Percentiles rank a stretch among this genome's conserved stretches.
Conservation (phyloP, 2,329 filamentous ascomycete species). For the Ophiostoma sp. region DNA sequence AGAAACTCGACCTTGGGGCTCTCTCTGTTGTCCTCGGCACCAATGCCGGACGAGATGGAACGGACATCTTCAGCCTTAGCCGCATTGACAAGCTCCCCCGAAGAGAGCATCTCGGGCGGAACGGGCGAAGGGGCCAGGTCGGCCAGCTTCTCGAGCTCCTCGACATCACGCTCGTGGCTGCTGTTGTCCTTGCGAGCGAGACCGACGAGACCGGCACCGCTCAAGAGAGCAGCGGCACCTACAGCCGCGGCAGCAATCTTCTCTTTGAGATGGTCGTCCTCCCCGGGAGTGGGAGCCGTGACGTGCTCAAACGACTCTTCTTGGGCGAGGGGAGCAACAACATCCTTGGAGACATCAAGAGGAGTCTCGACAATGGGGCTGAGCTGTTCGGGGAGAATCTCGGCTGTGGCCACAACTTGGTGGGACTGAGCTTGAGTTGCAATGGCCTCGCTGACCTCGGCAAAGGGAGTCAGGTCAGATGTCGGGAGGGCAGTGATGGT, state of each 20-base stretch:
- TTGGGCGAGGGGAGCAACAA: background rate
- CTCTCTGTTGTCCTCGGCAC: background rate
- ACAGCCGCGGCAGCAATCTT: conserved; percentile 21
- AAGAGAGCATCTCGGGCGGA: conserved; percentile 18
- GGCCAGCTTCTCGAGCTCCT: conserved; percentile 24
- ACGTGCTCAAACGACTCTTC: conserved; percentile 7
- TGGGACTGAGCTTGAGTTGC: background rate
- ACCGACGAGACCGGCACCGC: conserved; percentile 21
- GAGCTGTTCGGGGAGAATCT: background rate
- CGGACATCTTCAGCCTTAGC: conserved; percentile 21
- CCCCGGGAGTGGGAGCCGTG: background rate
- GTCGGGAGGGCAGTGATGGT: background rate
- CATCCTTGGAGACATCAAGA: background rate
- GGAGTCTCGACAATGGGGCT: background rate
- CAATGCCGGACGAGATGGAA: conserved; percentile 24
- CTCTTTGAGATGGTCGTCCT: conserved; percentile 10
- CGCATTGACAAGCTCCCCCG: conserved; percentile 20
- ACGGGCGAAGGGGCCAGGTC: conserved; percentile 18
- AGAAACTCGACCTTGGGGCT: conserved; percentile 5
- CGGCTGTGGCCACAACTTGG: background rate
- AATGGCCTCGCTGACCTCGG: background rate
- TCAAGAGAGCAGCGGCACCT: conserved; percentile 25
- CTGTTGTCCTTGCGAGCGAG: background rate
- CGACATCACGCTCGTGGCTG: conserved; percentile 16
- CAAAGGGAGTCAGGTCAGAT: background rate